Percentiles rank a stretch among this genome's conserved stretches.
phyloP scores from a whole-genome alignment of 202 grass and related monocot species.

The Musa balbisiana region DNA sequence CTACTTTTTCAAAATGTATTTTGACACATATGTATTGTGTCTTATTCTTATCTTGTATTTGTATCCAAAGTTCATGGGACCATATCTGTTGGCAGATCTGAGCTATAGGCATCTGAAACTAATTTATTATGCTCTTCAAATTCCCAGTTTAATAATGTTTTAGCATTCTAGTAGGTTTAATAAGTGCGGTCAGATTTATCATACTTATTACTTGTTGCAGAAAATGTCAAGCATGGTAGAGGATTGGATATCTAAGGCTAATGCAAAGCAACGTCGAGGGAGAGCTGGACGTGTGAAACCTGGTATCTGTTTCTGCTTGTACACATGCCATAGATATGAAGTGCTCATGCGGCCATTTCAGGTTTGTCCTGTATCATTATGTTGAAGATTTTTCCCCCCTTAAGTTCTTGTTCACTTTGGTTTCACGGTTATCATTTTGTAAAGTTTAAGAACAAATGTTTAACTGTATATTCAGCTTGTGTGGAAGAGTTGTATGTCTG shows the following conservation, averaged over 20 bases:
- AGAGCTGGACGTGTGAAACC: slow-evolving; percentile 91
- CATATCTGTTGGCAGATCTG: too few relatives aligned
- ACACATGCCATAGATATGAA: slow-evolving; percentile 78
- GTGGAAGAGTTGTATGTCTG: too few relatives aligned
- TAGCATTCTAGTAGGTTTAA: neutral
- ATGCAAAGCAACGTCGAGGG: slow-evolving; percentile 88
- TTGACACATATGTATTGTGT: too few relatives aligned
- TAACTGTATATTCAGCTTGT: neutral
- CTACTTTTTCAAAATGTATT: too few relatives aligned
- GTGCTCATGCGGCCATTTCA: slow-evolving; percentile 85
- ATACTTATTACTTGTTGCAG: slow-evolving; percentile 49
- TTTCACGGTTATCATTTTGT: neutral
- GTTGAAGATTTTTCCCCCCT: neutral
- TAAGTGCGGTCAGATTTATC: neutral
- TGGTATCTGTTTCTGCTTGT: slow-evolving; percentile 87
- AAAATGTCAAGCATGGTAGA: slow-evolving; percentile 99
- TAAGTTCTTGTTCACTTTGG: neutral
- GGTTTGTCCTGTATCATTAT: slow-evolving; percentile 33
- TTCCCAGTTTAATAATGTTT: neutral
- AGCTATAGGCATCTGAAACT: too few relatives aligned
- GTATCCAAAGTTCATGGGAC: too few relatives aligned
- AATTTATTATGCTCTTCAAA: neutral
- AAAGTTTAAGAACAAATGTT: neutral
- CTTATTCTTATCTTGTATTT: too few relatives aligned
- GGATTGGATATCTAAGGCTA: slow-evolving; percentile 98